These are phyloP conservation scores for Gelatoporia subvermispora DNA, from an alignment of 768 basidiomycete species.

Conservation along the genomic window DNA sequence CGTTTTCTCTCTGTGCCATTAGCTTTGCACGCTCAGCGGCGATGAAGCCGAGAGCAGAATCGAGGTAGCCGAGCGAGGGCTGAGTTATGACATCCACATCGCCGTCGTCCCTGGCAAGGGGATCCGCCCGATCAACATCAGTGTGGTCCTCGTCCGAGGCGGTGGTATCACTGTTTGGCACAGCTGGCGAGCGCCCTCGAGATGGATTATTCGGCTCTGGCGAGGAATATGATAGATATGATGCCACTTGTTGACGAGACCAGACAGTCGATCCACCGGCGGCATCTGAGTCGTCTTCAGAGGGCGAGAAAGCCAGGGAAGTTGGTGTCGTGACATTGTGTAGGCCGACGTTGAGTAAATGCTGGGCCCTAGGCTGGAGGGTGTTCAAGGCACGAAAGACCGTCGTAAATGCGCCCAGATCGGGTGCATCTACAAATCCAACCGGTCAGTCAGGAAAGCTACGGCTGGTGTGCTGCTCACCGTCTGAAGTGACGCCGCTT, in stretches of 20 bases:
- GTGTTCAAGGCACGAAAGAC: constrained; percentile 65
- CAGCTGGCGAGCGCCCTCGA: constrained; percentile 11
- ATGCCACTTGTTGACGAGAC: constrained; percentile 52
- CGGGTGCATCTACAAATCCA: constrained; percentile 48
- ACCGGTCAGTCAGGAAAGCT: not conserved
- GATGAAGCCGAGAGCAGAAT: constrained; percentile 70
- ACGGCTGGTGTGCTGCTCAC: constrained; percentile 16
- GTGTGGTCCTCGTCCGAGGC: constrained; percentile 13
- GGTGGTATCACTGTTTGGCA: constrained; percentile 16
- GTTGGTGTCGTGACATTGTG: constrained; percentile 22
- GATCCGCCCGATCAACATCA: constrained; percentile 20
- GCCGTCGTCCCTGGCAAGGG: constrained; percentile 18
- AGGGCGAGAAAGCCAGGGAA: constrained; percentile 25
- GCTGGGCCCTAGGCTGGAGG: constrained; percentile 41
- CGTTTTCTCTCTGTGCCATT: constrained; percentile 34
- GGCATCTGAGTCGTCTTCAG: constrained; percentile 35
- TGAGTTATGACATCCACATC: constrained; percentile 32
- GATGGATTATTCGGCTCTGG: constrained; percentile 10
- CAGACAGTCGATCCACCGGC: constrained; percentile 56
- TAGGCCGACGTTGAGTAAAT: constrained; percentile 13
- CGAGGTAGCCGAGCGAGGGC: constrained; percentile 70
- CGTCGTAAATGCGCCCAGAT: constrained; percentile 66
- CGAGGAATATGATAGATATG: constrained; percentile 43
- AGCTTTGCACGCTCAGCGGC: constrained; percentile 63
- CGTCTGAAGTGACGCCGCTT: constrained; percentile 33